A percentile compares a stretch with the other conserved stretches of the same genome.
Conservation (phyloP, 805 yeast species). For the Cyberlindnera mrakii region DNA sequence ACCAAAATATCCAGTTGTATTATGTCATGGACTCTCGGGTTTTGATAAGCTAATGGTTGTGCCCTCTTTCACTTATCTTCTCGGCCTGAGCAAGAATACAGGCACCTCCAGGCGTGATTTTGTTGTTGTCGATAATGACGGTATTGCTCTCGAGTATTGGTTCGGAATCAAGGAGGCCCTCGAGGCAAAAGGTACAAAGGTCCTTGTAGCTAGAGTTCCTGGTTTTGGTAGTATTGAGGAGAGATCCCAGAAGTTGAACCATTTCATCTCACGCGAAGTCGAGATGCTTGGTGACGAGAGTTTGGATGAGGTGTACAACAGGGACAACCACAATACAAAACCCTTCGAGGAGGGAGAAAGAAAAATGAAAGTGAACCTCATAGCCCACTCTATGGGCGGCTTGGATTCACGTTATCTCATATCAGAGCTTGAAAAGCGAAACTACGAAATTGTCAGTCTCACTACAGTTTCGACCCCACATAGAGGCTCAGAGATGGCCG, state of each 20-base stretch:
- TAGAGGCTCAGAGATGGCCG: conserved; percentile 80
- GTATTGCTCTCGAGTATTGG: conserved; percentile 67
- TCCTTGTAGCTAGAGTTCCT: conserved; percentile 71
- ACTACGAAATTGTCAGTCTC: conserved; percentile 60
- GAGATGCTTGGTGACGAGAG: conserved; percentile 16
- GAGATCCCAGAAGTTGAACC: conserved; percentile 54
- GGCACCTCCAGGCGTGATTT: conserved; percentile 7
- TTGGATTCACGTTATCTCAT: conserved; percentile 76
- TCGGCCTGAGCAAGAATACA: conserved; percentile 16
- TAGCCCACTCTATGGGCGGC: conserved; percentile 96
- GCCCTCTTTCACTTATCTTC: conserved; percentile 32
- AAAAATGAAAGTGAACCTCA: conserved; percentile 55
- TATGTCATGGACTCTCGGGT: conserved; percentile 87
- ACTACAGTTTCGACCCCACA: conserved; percentile 91
- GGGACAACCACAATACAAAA: conserved; percentile 2
- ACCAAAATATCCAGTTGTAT: conserved; percentile 67
- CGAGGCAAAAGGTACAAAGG: conserved; percentile 56
- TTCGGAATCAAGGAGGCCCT: conserved; percentile 65
- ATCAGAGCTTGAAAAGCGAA: conserved; percentile 37
- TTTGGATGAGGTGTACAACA: conserved; percentile 22
- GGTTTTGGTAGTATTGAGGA: conserved; percentile 72
- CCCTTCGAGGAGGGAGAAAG: conserved; percentile 18
- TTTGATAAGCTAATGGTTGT: conserved; percentile 51
- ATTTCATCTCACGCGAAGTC: conserved; percentile 34
- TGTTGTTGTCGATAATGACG: conserved; percentile 25